Base-by-base conservation (phyloP, 768 basidiomycete genomes). In the Amanita rubescens region DNA sequence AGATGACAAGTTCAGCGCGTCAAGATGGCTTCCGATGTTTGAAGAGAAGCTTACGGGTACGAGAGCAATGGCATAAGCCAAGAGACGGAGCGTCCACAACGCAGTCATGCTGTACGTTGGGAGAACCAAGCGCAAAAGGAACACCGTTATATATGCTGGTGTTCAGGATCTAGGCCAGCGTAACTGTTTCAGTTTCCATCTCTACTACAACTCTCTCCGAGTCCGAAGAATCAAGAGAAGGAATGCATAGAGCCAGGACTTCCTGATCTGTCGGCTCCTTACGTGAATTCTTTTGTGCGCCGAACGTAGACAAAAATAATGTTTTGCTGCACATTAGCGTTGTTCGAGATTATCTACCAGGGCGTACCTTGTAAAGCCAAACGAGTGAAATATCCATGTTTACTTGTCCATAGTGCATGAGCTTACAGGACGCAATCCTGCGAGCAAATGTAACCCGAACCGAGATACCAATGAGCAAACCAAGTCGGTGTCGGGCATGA, bases 41-140 rank as follows among this genome's bases (percentile, higher is more conserved):
- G 27, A 30, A 3, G 52, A 20, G 20, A 39, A 49, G 57, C 74
- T 54, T 61, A 78, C 77, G 67, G 71, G 65, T 68, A 68, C 59
- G 62, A 69, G 59, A 52, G 70, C 59, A 38, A 72, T 55, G 57
- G 66, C 67, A 54, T 72, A 55, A 48, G 69, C 67, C 63, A 70
- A 51, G 43, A 62, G 64, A 30, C 27, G 27, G 53, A 69, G 60
- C 49, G 63, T 63, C 54, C 58, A 60, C 35, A 64, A 58, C 63
- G 67, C 52, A 59, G 63, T 54, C 73, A 74, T 75, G 58, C 5
- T 46, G 54, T 57, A n/a, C n/a, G n/a, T n/a, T n/a, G n/a, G n/a
- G n/a, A n/a, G 55, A 57, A 55, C 56, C 39, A 25, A 55, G 17
- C 47, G 37, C 49, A 55, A n/a, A n/a, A 55, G 55, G 46, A 53